A percentile compares a stretch with the other conserved stretches of the same genome.
Conservation (phyloP, 2,329 filamentous ascomycete genomes). For the Trichoderma semiorbis region DNA sequence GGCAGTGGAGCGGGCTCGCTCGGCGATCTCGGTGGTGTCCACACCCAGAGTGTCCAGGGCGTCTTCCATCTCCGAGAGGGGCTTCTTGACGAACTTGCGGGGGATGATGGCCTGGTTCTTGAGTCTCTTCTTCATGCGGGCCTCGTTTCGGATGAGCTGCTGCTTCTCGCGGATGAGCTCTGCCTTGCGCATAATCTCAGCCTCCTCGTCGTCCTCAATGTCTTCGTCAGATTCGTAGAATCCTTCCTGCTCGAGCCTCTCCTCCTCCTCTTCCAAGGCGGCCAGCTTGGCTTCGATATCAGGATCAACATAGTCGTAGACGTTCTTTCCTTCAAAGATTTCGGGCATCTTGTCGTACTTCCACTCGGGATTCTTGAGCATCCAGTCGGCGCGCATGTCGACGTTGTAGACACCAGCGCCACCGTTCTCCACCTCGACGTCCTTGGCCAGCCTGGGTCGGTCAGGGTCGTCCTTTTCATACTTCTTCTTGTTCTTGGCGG, state of each 20-base stretch:
- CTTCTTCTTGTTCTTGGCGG: constrained; percentile 74
- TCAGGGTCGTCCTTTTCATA: constrained; percentile 90
- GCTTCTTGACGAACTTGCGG: constrained; percentile 74
- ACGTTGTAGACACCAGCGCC: constrained; percentile 95
- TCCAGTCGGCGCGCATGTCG: constrained; percentile 83
- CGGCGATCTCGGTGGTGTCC: constrained; percentile 71
- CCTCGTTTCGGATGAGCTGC: constrained; percentile 86
- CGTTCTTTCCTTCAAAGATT: constrained; percentile 91
- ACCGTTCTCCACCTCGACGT: constrained; percentile 87
- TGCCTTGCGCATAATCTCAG: constrained; percentile 85
- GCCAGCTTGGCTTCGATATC: constrained; percentile 93
- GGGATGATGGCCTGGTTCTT: constrained; percentile 97
- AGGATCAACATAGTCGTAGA: constrained; percentile 94
- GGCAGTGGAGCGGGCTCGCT: constrained; percentile 61
- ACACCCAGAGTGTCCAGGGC: constrained; percentile 82
- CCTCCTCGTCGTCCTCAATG: constrained; percentile 83
- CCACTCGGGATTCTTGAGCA: constrained; percentile 86
- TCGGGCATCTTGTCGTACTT: constrained; percentile 96
- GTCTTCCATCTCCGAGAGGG: constrained; percentile 80
- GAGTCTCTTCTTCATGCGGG: constrained; percentile 90
- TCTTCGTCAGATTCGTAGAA: constrained; percentile 86
- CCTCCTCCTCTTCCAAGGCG: constrained; percentile 92
- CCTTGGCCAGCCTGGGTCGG: constrained; percentile 73
- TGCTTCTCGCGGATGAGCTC: constrained; percentile 95
- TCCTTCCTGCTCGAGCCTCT: constrained; percentile 83